Base-by-base conservation (phyloP, 805 yeast genomes). In the Candida tallmaniae region DNA sequence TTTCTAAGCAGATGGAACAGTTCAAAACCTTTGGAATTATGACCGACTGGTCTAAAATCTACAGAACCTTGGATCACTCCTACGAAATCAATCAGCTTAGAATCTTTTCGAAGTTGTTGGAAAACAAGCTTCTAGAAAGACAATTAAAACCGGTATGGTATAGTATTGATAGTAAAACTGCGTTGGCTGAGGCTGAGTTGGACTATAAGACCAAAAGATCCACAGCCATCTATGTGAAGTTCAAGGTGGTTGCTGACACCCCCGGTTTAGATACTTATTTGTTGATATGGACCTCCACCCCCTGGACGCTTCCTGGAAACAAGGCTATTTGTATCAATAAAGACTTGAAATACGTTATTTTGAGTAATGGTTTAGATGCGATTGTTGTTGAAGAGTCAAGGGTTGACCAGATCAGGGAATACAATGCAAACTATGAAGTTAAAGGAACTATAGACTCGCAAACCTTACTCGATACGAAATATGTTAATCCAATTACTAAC, bases 241-340 rank as follows among this genome's bases (percentile, higher is more conserved):
- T 83, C 45, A 88, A 88, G 2, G 36, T 56, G 1, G 37, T 40
- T 4, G 29, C 36, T 20, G 23, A 31, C n/a, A 27, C 36, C 8
- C 27, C 13, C n/a, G 29, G 15, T 8, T 11, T 21, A 11, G 14
- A 14, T 45, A 39, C 36, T 29, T 37, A 29, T 28, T 19, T 39
- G 8, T 49, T 84, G 41, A 86, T 93, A 37, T 93, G 99, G 99
- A 93, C 99, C 0, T 89, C 96, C 1, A 93, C 98, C 1, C 97
- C 98, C 0, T 93, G 99, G 99, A 93, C 99, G 0, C 67, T 93
- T 21, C 84, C 86, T 4, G 80, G 96, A 0, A 93, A 93, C 52
- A 70, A 73, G 42, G 97, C 97, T 0, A 76, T 93, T 27, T 80
- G 93, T 29, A 70, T 83, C 27, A 78, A 86, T 48, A 58, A 74